Base-by-base conservation (phyloP, 2,329 filamentous ascomycete genomes). In the Chalaropsis ovoidea region DNA sequence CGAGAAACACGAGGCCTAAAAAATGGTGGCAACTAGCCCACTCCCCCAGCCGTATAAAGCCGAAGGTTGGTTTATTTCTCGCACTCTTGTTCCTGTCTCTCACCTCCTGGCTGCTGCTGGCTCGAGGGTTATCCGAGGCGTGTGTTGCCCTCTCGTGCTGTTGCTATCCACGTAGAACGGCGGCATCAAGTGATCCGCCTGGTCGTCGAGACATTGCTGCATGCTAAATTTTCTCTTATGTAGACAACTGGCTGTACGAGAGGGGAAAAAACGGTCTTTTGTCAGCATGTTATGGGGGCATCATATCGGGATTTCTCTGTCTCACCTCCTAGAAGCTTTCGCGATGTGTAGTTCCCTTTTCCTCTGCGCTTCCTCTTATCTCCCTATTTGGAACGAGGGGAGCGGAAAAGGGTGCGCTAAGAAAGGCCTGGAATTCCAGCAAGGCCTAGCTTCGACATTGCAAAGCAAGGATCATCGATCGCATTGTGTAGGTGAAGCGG, bases 381-480 rank as follows among this genome's bases (percentile, higher is more conserved):
- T 61, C 10, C 45, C 19, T n/a, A n/a, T 41, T 43, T 61, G n/a
- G 41, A 61, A 35, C 31, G 15, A n/a, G 54, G 27, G 54, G 54
- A 58, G 54, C 54, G 31, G 54, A 39, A 58, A 52, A 52, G 19
- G 8, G 22, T 15, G 39, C 7, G 54, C 54, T 58, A 58, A 35
- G 24, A n/a, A 19, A 58, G 54, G 54, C 27, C 54, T 58, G 24
- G 31, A 39, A 58, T 35, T 39, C 49, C 22, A 54, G 10, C 7
- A 27, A 27, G 49, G 19, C 24, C 54, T 35, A 31, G 54, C n/a
- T 47, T 52, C 47, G 22, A 52, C n/a, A 24, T 52, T 52, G 17
- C 19, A 22, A 39, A 10, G 31, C 54, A 58, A 58, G 54, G 54
- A 58, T 58, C 17, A 39, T 39, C 35, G 35, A 39, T 17, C 43